These are phyloP conservation scores for Mycocalia duriaeana DNA, from an alignment of 1,284 basidiomycete species.

Conservation along the genomic window DNA sequence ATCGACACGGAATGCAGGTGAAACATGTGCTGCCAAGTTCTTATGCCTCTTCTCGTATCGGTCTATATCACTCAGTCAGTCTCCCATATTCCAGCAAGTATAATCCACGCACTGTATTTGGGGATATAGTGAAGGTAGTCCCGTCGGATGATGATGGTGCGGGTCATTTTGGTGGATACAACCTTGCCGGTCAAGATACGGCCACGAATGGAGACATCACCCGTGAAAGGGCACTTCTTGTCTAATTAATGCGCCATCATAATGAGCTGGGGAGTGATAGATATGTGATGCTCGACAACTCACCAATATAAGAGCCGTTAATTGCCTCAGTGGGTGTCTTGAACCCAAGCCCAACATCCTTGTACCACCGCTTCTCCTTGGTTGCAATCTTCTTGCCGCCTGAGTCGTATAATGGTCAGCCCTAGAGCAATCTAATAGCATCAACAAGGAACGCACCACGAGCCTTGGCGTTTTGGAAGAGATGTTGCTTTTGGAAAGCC, in stretches of 20 bases:
- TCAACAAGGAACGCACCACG: slow-evolving; percentile 60
- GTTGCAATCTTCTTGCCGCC: slow-evolving; percentile 87
- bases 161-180: slow-evolving; percentile 99
- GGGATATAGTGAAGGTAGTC: slow-evolving; percentile 99
- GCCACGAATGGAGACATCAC: slow-evolving; percentile 95
- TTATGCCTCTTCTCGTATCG: slow-evolving; percentile 98
- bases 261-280: slow-evolving; percentile 10
- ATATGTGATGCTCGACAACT: slow-evolving; percentile 32
- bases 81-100: neutral
- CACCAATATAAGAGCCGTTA: slow-evolving; percentile 94
- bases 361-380: slow-evolving; percentile 98
- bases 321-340: slow-evolving; percentile 97
- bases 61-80: slow-evolving; percentile 39
- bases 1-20: slow-evolving; percentile 97
- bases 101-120: slow-evolving; percentile 80
- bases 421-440: slow-evolving; percentile 5
- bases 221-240: slow-evolving; percentile 99
- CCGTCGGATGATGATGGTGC: slow-evolving; percentile 96
- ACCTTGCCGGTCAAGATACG: slow-evolving; percentile 98
- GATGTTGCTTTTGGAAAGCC: slow-evolving; percentile 94
- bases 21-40: slow-evolving; percentile 96
- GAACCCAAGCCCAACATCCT: slow-evolving; percentile 96
- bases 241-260: slow-evolving; percentile 47
- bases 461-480: slow-evolving; percentile 97
- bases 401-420: slow-evolving; percentile 27